Percentiles rank a stretch among this genome's conserved stretches.
Evolutionary conservation across 805 yeast species (phyloP).

Genomic region (Lipomyces yamadae): DNA sequence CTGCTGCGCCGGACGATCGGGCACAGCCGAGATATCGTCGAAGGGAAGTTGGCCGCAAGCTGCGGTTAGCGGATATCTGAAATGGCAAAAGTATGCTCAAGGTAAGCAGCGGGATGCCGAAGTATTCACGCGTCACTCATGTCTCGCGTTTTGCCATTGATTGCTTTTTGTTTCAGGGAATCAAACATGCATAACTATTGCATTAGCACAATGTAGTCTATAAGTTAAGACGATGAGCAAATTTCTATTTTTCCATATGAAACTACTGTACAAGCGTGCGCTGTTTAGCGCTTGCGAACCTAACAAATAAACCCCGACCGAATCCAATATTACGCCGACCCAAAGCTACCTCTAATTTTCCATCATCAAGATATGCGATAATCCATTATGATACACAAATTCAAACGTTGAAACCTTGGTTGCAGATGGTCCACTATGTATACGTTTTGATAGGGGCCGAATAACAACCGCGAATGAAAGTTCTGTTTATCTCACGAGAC

Average conservation of each 20-base stretch:
- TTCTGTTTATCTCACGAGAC: no score
- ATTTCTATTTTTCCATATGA: background rate
- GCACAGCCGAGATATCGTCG: slow-evolving; percentile 41
- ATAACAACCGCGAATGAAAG: no score
- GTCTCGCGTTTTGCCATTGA: background rate
- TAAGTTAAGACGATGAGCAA: background rate
- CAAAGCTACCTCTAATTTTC: background rate
- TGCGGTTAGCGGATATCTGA: slow-evolving; percentile 66
- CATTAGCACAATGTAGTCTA: background rate
- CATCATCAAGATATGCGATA: background rate
- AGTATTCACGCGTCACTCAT: no score
- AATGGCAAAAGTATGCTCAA: background rate
- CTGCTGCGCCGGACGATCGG: no score
- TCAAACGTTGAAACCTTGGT: no score
- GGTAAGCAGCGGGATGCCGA: background rate
- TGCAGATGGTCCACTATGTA: no score
- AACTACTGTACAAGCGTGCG: background rate
- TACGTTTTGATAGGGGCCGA: no score
- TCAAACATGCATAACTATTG: background rate
- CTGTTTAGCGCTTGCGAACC: background rate
- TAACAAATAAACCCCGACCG: background rate
- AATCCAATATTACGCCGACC: background rate
- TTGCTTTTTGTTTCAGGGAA: background rate
- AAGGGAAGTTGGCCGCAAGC: slow-evolving; percentile 66
- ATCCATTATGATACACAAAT: background rate